These are phyloP conservation scores for Triticum monococcum DNA, from an alignment of 176 grass and related monocot species.

Conservation along the genomic window DNA sequence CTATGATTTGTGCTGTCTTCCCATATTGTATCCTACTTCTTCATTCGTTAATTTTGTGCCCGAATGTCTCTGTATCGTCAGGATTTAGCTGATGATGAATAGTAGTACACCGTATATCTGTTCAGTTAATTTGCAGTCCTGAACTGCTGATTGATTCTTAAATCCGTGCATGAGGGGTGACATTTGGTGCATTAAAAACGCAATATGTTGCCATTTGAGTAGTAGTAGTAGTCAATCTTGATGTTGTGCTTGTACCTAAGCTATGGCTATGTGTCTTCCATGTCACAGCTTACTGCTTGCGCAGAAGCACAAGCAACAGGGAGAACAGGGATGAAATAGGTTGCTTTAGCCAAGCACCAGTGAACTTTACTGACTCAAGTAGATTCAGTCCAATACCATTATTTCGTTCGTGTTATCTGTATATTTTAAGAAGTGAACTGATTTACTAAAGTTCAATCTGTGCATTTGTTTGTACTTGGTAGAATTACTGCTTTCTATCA, in stretches of 20 bases:
- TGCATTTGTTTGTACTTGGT: background rate
- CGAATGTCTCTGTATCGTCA: conserved; percentile 26
- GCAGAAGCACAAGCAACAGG: background rate
- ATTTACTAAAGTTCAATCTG: background rate
- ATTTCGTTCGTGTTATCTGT: background rate
- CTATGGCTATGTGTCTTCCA: background rate
- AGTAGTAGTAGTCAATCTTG: background rate
- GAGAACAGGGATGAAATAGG: no score
- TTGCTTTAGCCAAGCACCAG: no score
- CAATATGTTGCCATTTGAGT: no score
- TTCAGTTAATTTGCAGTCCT: no score
- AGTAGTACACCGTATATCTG: background rate
- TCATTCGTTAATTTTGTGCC: conserved; percentile 10
- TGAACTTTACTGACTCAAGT: no score
- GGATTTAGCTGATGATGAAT: conserved; percentile 42
- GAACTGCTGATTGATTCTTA: no score
- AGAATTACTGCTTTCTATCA: background rate
- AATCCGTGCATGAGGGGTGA: background rate
- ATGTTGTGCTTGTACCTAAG: background rate
- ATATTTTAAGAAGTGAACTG: no score
- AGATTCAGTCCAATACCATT: background rate
- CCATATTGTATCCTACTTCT: conserved; percentile 22
- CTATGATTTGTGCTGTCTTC: background rate
- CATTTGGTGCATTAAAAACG: background rate
- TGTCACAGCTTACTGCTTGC: background rate